Evolutionary conservation across 2,329 filamentous ascomycete species (phyloP).

Genomic region (Macrophomina pseudophaseolina): DNA sequence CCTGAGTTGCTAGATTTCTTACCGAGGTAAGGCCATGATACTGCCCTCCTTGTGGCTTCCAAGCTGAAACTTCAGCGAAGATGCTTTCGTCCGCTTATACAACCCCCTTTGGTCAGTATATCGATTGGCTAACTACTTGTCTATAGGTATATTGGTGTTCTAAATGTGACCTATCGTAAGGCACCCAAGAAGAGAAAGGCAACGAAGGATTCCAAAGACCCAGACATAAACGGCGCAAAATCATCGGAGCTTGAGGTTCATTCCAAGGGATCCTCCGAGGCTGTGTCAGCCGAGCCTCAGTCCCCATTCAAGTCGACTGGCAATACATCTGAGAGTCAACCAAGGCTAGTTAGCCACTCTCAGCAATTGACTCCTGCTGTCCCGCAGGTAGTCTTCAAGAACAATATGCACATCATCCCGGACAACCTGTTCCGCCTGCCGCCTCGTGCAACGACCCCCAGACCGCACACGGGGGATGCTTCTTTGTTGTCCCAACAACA

Average conservation of each 20-base stretch:
- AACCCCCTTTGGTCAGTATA: slow-evolving; percentile 12
- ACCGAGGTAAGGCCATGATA: slow-evolving; percentile 63
- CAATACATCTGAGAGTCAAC: slow-evolving; percentile 34
- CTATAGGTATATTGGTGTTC: slow-evolving; percentile 87
- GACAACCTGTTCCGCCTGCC: slow-evolving; percentile 76
- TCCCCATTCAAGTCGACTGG: slow-evolving; percentile 31
- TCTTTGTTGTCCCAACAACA: slow-evolving; percentile 41
- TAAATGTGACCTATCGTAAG: slow-evolving; percentile 95
- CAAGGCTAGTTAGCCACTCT: slow-evolving; percentile 73
- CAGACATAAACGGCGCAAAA: slow-evolving; percentile 13
- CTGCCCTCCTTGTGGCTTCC: slow-evolving; percentile 33
- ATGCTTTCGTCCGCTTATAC: slow-evolving; percentile 25
- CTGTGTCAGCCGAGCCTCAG: slow-evolving; percentile 1
- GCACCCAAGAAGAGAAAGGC: slow-evolving; percentile 66
- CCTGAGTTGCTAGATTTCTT: slow-evolving; percentile 89
- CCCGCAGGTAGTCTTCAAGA: slow-evolving; percentile 90
- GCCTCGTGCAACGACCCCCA: slow-evolving; percentile 46
- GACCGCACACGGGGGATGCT: slow-evolving; percentile 33
- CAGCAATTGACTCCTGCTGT: slow-evolving; percentile 71
- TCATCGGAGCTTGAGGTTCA: slow-evolving; percentile 3
- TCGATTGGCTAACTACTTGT: slow-evolving; percentile 39
- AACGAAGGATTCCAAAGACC: slow-evolving; percentile 19
- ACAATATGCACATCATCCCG: slow-evolving; percentile 92
- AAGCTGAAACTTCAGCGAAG: slow-evolving; percentile 51
- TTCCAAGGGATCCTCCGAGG: slow-evolving; percentile 7